Base-by-base conservation (phyloP, 106 monocot genomes). In the Dactylorhiza incarnata region DNA sequence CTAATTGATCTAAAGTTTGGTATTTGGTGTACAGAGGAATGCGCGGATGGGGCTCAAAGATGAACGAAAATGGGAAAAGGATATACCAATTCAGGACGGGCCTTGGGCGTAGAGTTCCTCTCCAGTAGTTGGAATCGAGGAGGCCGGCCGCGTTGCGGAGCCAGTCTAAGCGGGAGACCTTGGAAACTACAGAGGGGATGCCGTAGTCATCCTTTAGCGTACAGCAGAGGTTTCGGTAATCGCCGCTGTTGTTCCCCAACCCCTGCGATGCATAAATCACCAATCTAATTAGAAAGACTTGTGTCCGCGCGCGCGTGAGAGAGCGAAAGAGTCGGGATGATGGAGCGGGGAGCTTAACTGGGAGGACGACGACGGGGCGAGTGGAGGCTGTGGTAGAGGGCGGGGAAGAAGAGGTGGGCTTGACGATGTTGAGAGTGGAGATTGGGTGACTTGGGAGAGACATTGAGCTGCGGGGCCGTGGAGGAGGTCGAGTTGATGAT, bases 131-230 rank as follows among this genome's bases (percentile, higher is more conserved):
- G 44, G 71, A 46, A 65, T 91, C 91, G 26, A 86, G 48, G n/a
- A 97, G 79, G 0, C 93, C 96, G 3, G 91, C 84, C 37, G 93
- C 93, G 52, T 97, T 93, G n/a, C 93, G 82, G 45, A 97, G 72
- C 96, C 96, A 97, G 52, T 97, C 96, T 29, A 84, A 25, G 17
- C 96, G 87, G 12, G 96, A 87, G 48, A 97, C 93, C 46, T 77
- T 76, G 43, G 96, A 89, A 8, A 84, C 87, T 76, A 85, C 89
- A 3, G 82, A 73, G 10, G 87, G 79, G 47, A 93, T 45, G 51
- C 82, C 86, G 53, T 86, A 80, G 8, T 56, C 74, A 23, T 83
- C 82, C 49, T 25, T 73, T 58, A 95, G 78, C 58, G 84, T 78
- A 44, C 67, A 44, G 7, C 77, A 83, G 46, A 93, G 78, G 15